Evolutionary conservation across 176 grass and related monocot species (phyloP), one percentile per base, ranked within the genome.

Genomic region (Carex pumila): DNA sequence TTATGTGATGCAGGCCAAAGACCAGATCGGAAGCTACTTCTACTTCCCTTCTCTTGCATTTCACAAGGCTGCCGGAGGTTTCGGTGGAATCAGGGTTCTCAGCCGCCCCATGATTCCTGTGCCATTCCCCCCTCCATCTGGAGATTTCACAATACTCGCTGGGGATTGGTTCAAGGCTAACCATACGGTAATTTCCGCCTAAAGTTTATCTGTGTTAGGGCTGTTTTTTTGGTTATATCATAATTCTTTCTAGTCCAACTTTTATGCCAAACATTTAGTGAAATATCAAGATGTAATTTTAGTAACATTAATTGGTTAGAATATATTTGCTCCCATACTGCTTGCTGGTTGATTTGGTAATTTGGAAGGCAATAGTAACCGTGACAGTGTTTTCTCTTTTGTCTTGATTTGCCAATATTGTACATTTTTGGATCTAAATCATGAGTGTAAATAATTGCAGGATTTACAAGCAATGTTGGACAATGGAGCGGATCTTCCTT

Each of bases 121-220:
- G 49, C 95, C 95, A 2, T 98, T 98, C 50, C 86, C 87, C 0
- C 89, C 92, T 52, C 95, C 95, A 25, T 93, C 91, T 3, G 91
- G 84, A 2, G 95, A 98, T 88, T 94, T 92, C 79, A 91, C 91
- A 3, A 84, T 98, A 59, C 69, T 98, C 54, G 71, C 91, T 0
- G 95, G 95, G 30, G 95, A 98, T 10, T 98, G 95, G 92, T 98
- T 92, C 88, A 98, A 98, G 85, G 89, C 92, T 55, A 98, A 98
- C 30, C 95, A 98, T 84, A 94, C 91, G 62, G 95, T 97, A 88
- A 89, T 87, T 65, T 75, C 3, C 12, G 41, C 70, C 7, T 49
- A 22, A 17, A 72, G 41, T 36, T 54, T 37, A 4, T 22, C 21
- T 57, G 65, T 58, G 13, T 30, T 30, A 13, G 3, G 50, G 14